Evolutionary conservation across 164 flowering plant species (phyloP), one percentile per base, ranked within the genome.

Genomic region (Echeveria elegans): DNA sequence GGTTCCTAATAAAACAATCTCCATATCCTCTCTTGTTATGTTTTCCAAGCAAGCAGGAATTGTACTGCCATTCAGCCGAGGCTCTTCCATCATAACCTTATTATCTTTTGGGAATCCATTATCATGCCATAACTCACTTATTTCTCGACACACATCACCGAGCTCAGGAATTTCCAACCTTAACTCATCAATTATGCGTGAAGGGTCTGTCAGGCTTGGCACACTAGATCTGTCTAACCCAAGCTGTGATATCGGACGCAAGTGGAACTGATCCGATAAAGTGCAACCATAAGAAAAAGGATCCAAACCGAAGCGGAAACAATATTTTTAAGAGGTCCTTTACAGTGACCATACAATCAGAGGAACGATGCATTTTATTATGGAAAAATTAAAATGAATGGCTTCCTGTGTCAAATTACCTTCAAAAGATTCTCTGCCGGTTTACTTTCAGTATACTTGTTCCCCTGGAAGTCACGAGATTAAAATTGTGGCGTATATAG

Each of bases 361-460:
- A 3, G 5, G 37, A 34, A 34, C 7, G 3, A 34, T 34, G 3
- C 37, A 3, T n/a, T n/a, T n/a, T n/a, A n/a, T n/a, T n/a, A n/a
- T n/a, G n/a, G n/a, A n/a, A n/a, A n/a, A n/a, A n/a, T n/a, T n/a
- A n/a, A n/a, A n/a, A n/a, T n/a, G 3, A 34, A 34, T 19, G 5
- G 7, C 7, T 50, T 12, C 37, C n/a, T 21, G 56, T 23, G n/a
- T 2, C 2, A 26, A 50, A 50, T 50, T 82, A 94, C 99, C 99
- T 94, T 94, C 12, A 94, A 77, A 45, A 94, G 97, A 82, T 94
- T 94, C 79, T 91, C 90, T 37, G 95, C 96, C 32, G 85, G 73
- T 47, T 82, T 59, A 60, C 72, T 75, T 66, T 82, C 78, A 73
- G 45, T 60, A 62, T 66, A 68, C 68, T 70, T 36, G 72, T 72